phyloP scores from a whole-genome alignment of 306 rosid genomes.

The Cotoneaster glaucophyllus region DNA sequence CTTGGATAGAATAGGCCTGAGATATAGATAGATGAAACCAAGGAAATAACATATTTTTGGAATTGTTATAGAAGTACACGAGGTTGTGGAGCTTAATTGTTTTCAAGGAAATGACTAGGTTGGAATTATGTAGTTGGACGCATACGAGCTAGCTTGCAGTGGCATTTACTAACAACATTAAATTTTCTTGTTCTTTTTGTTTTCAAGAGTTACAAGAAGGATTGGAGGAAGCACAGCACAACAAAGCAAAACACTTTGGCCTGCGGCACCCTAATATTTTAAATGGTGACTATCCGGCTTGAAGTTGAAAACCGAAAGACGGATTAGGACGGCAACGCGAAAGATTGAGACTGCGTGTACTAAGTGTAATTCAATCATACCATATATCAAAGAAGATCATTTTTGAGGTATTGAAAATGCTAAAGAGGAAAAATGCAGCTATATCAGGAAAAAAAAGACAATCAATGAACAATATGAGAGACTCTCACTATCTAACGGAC shows the following conservation, averaged over 20 bases:
- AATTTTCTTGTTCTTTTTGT: neutral
- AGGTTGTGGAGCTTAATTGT: neutral
- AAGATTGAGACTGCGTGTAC: neutral
- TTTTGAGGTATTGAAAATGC: neutral
- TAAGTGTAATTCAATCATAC: neutral
- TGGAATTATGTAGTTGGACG: no score
- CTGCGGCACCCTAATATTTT: no score
- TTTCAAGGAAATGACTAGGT: neutral
- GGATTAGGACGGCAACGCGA: neutral
- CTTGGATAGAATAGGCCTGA: neutral
- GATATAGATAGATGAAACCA: neutral
- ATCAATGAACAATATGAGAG: neutral
- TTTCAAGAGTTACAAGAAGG: neutral
- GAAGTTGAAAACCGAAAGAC: neutral
- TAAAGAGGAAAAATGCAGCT: neutral
- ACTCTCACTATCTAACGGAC: neutral
- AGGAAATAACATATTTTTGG: neutral
- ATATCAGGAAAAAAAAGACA: neutral
- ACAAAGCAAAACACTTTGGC: neutral
- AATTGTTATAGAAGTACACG: neutral
- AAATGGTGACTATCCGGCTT: neutral
- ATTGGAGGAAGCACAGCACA: neutral
- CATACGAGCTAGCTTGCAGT: no score
- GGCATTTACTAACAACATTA: neutral
- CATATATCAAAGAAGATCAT: neutral